Evolutionary conservation across 176 grass and related monocot species (phyloP), one percentile per base, ranked within the genome.

Genomic region (Sorghum bicolor): DNA sequence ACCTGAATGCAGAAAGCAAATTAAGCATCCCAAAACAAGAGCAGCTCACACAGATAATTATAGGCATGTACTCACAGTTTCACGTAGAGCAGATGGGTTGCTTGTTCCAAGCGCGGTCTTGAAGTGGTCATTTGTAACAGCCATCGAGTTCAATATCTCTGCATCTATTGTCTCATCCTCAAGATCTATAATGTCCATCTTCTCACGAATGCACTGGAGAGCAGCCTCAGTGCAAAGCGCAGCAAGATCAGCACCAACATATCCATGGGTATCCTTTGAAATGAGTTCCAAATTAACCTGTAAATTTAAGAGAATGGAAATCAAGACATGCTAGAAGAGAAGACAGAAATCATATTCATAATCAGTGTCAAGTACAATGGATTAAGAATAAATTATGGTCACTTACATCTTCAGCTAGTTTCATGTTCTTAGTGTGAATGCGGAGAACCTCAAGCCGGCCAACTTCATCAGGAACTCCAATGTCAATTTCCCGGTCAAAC

Each of bases 381-480:
- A 65, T 62, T 7, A 55, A 70, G 52, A 52, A 69, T 47, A 28
- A 66, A 22, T 77, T 8, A 81, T 24, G 7, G 16, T 24, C 24
- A 80, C 80, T 92, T 78, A 93, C 94, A 77, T 97, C 94, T 74
- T 97, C 91, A 60, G 89, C 86, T 22, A 97, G 65, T 61, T 97
- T 97, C 94, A 97, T 97, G 84, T 97, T 97, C 80, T 97, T 97
- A 16, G 91, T 91, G 72, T 97, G 94, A 61, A 97, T 97, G 32
- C 94, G 91, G 12, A 97, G 91, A 64, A 97, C 91, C 84, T 97
- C 94, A 26, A 97, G 89, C 15, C 94, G 75, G 36, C 94, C 94
- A 71, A 97, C 87, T 58, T 97, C 94, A 87, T 94, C 94, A 47
- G 94, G 94, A 39, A 97, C 94, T 0, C 94, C 94, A 6, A 97